Conservation (phyloP, 164 flowering plant genomes). For the Echeveria elegans region DNA sequence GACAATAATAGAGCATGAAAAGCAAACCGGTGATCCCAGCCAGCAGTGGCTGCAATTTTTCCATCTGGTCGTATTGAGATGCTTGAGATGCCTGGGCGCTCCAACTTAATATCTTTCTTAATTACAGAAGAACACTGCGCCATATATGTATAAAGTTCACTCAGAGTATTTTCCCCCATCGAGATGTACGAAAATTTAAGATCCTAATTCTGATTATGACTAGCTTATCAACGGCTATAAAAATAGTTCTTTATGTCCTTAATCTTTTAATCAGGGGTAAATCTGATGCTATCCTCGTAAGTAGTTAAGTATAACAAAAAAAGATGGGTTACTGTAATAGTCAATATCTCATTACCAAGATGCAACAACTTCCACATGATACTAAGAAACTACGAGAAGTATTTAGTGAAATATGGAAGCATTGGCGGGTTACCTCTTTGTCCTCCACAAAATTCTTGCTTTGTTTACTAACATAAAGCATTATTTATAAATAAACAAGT, state of each 20-base stretch:
- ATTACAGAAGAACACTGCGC: constrained; percentile 54
- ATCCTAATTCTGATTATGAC: not conserved
- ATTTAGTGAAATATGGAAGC: not conserved
- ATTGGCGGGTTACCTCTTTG: not conserved
- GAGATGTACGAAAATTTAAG: not conserved
- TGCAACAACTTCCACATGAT: not conserved
- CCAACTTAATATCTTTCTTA: constrained; percentile 66
- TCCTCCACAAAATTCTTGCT: not conserved
- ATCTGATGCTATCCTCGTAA: not conserved
- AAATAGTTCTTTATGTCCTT: not conserved
- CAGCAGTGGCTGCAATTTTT: constrained; percentile 86
- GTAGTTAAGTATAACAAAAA: not conserved
- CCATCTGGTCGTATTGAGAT: constrained; percentile 60
- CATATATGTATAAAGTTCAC: not conserved
- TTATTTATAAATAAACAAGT: not conserved
- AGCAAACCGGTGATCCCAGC: constrained; percentile 89
- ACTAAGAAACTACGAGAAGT: not conserved
- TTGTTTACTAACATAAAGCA: not conserved
- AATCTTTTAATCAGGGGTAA: not conserved
- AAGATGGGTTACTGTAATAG: not conserved
- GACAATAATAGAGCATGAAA: not conserved
- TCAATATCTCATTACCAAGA: not conserved
- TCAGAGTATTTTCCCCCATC: not conserved
- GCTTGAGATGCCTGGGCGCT: constrained; percentile 67
- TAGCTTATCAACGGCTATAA: not conserved